Base-by-base conservation (phyloP, 352 stramenopile genomes). In the Phytophthora constricta region DNA sequence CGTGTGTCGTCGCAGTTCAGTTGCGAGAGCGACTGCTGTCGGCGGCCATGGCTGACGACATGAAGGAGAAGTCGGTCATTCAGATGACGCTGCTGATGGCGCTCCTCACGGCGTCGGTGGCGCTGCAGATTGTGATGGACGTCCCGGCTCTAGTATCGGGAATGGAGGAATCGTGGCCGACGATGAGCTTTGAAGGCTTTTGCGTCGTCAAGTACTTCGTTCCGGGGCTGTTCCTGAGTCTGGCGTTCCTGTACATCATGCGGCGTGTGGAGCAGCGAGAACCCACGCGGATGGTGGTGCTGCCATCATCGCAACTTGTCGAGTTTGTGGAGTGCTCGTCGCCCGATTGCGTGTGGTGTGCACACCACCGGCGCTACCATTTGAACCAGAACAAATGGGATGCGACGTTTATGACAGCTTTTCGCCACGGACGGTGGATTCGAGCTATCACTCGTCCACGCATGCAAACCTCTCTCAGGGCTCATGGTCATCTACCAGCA, bases 321-420 rank as follows among this genome's bases (percentile, higher is more conserved):
- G 84, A 92, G 60, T 92, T 90, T 64, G 81, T 90, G 58, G 84
- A 90, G 70, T 92, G 84, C 34, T 79, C 81, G 13, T 86, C 80
- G 33, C 76, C 84, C 7, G 70, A 79, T 50, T 92, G 84, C 39
- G 81, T 90, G 42, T 92, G 84, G 84, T 92, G 84, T 61, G 79
- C 80, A 4, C 81, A 92, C 69, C 81, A 92, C 59, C 80, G 80
- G 20, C 81, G 79, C 3, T 91, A 80, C 58, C 73, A 91, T 65
- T 72, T 75, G 31, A 72, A 79, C 59, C 73, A 86, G 56, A 80
- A 70, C 54, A 91, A 88, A 51, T 89, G 80, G 80, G 80, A 88
- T 59, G 58, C 82, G 23, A 86, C 80, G 61, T 71, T 89, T 33
- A 76, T 89, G 63, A 72, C 71, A 19, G 77, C 68, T 75, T 87